phyloP scores from a whole-genome alignment of 2,329 filamentous ascomycete species.

The Leptodontidium sp. region DNA sequence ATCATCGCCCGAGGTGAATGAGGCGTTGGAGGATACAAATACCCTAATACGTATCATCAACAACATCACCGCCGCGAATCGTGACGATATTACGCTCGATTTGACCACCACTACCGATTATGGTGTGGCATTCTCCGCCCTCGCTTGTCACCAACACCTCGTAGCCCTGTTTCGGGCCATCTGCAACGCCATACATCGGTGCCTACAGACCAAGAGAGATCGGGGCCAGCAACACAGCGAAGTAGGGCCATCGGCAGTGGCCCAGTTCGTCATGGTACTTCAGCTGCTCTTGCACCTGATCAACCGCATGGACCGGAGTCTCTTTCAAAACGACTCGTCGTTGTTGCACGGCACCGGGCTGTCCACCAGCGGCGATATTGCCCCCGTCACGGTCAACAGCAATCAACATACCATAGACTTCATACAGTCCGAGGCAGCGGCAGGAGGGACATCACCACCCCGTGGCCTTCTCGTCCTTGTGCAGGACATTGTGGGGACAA shows the following conservation, averaged over 20 bases:
- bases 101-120: background rate
- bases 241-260: background rate
- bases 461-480: background rate
- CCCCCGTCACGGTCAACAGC: background rate
- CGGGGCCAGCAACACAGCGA: background rate
- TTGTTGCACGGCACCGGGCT: background rate
- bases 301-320: background rate
- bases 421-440: background rate
- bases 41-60: background rate
- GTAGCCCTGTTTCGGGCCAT: background rate
- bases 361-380: background rate
- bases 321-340: background rate
- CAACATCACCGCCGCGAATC: background rate
- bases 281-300: background rate
- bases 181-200: background rate
- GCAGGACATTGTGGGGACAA: background rate
- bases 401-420: too few species aligned
- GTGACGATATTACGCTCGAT: background rate
- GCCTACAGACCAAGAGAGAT: background rate
- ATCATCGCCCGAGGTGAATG: background rate
- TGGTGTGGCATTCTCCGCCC: background rate
- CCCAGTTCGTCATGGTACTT: background rate
- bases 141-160: conserved; percentile 1
- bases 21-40: background rate
- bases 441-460: background rate